Conservation (phyloP, 2,329 filamentous ascomycete genomes). For the Colletotrichum scovillei region DNA sequence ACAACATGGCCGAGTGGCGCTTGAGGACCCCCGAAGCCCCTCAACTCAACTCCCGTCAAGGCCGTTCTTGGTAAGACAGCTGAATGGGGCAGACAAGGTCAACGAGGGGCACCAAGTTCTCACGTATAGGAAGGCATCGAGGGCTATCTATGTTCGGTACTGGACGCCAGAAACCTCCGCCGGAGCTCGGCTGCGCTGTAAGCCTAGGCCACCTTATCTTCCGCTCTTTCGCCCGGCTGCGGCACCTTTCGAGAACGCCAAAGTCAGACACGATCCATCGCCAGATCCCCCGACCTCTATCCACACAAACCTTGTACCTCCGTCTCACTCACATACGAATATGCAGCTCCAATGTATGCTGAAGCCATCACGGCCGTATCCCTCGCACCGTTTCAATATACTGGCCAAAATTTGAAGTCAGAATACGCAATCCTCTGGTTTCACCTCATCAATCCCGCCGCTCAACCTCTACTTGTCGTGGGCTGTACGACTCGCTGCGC, state of each 20-base stretch:
- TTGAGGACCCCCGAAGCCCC: neutral
- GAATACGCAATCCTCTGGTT: neutral
- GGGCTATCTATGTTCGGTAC: neutral
- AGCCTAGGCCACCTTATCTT: neutral
- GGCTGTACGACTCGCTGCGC: conserved; percentile 2
- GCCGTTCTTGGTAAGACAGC: neutral
- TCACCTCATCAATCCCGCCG: neutral
- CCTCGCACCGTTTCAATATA: neutral
- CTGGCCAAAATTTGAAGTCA: neutral
- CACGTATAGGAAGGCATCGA: neutral
- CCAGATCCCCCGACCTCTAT: conserved; percentile 4
- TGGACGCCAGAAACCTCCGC: neutral
- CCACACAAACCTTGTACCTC: neutral
- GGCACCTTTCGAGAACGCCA: conserved; percentile 13
- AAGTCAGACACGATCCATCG: conserved; percentile 6
- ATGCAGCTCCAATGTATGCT: conserved; percentile 18
- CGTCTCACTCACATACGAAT: neutral
- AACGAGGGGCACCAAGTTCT: neutral
- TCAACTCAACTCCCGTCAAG: neutral
- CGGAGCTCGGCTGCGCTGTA: neutral
- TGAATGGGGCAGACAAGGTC: neutral
- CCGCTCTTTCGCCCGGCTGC: neutral
- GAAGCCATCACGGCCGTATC: neutral
- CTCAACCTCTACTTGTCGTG: neutral
- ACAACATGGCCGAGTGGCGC: conserved; percentile 1